Evolutionary conservation across 345 rosid species (phyloP), one percentile per base, ranked within the genome.

Genomic region (Lepidium didymum): DNA sequence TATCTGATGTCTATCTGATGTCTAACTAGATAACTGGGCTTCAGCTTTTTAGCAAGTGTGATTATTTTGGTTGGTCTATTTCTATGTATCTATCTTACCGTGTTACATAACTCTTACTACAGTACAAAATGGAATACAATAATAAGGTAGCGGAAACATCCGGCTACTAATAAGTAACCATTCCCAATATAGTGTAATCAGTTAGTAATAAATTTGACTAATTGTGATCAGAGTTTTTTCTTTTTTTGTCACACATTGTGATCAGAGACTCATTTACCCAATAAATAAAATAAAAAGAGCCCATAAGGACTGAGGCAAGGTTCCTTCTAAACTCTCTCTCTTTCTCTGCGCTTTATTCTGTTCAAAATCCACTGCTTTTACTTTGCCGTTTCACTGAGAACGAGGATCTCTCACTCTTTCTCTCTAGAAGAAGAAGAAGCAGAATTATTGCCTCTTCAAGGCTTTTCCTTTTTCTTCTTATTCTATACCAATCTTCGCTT

Each of bases 371-470:
- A 45, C 4, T 70, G 64, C 74, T 75, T 75, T 75, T 65, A 68
- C 89, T 83, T 85, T 80, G 85, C 80, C 78, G 90, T 84, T 82
- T 81, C 78, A 74, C 86, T 81, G 80, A 87, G 89, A 86, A 86
- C 97, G 91, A 86, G 91, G 89, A 89, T 72, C 65, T 69, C 79
- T 46, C 46, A 41, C 16, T 36, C 27, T 49, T 12, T 62, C 47
- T 57, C 14, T 52, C 41, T 18, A 37, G 56, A 53, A 63, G 58
- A 44, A 56, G 58, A 53, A 64, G 71, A 56, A 56, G 58, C n/a
- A n/a, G 78, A 67, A 53, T 18, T 51, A 16, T 51, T 33, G 59
- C 59, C 73, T 52, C 73, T 74, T 66, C 77, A 23, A 33, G 62
- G 34, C 42, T 13, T 59, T 58, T 29, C 33, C 33, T 34, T 34